Base-by-base conservation (phyloP, 805 yeast species). In the Komagataella pastoris region DNA sequence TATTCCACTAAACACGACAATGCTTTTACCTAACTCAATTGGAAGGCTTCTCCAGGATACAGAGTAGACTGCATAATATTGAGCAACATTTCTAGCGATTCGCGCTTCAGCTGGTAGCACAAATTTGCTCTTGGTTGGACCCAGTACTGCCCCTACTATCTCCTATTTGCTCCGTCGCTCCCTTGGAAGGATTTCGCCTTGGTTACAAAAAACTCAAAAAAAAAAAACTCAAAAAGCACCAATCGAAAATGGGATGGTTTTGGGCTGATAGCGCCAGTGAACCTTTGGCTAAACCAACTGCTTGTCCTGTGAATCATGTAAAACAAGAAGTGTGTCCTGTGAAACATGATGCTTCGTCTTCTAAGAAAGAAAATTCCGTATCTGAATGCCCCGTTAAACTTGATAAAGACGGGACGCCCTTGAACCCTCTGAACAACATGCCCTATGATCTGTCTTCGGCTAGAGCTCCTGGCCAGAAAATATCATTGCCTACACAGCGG, bases 341-440 rank as follows among this genome's bases (percentile, higher is more conserved):
- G 19, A 66, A 66, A 56, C 64, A 63, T 45, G 63, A 59, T 7
- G 55, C 52, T 40, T 54, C n/a, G 21, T 21, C 50, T 8, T 48
- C 40, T 10, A 47, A 51, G 4, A 55, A 51, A 45, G 51, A 45
- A 46, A 12, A 36, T 49, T 46, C 52, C 24, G 45, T 54, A 30
- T 30, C 40, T 30, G 45, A 51, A n/a, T 49, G 51, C 17, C 51
- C 51, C 14, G 51, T 49, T 6, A 49, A 44, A 40, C 61, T 56
- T 45, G 56, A 54, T 18, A 17, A 59, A 48, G 49, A 66, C 54
- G 57, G 58, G 30, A 72, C 68, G 44, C 61, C 63, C 2, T 55
- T 88, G 51, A 88, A 91, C 64, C 96, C 96, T 7, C 65, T 87
- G 56, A 93, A 93, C 66, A 87, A 88, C 63, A 89, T 91, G 88